Evolutionary conservation across 1,284 basidiomycete genomes (phyloP), one percentile per base, ranked within the genome.

Genomic region (Hymenochaete sp.): DNA sequence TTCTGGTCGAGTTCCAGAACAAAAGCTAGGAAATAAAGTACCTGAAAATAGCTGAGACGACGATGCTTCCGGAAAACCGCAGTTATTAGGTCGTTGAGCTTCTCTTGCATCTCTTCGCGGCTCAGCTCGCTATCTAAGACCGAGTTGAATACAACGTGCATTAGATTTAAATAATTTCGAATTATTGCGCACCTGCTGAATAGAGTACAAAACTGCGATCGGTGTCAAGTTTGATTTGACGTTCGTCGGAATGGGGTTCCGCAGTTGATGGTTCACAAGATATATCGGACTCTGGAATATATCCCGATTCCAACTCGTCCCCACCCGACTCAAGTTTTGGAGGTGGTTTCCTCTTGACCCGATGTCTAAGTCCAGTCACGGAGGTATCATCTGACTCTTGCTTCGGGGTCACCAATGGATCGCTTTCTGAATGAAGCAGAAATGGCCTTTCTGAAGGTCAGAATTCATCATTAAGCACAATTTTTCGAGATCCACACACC

Each of bases 181-280:
- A 51, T 49, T 41, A 26, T 31, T 58, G 58, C 72, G 77, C 69
- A 85, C 86, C 82, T 72, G 77, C 77, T 57, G 89, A 85, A 63
- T 93, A 93, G 52, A 90, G 67, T 47, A 93, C 86, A 56, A 93
- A 93, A 53, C 88, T 89, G 26, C 90, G 76, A 62, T 90, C 79
- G 0, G 90, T 93, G 62, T 93, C 90, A 19, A 93, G 72, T 44
- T 70, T 66, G 52, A 93, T 90, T 65, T 93, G 90, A 3, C 72
- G 76, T 62, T 93, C 90, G 59, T 93, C 90, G 3, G 65, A 65
- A 58, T 93, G 89, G 10, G 68, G 62, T 43, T 55, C 52, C 19
- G 40, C 22, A 19, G 49, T 43, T 16, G 41, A 31, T 9, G 42
- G 38, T 31, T 31, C 28, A 31, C 9, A 31, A 31, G 31, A 36